These are phyloP conservation scores for Nemania sp. DNA, from an alignment of 2,329 filamentous ascomycete species.

Conservation along the genomic window DNA sequence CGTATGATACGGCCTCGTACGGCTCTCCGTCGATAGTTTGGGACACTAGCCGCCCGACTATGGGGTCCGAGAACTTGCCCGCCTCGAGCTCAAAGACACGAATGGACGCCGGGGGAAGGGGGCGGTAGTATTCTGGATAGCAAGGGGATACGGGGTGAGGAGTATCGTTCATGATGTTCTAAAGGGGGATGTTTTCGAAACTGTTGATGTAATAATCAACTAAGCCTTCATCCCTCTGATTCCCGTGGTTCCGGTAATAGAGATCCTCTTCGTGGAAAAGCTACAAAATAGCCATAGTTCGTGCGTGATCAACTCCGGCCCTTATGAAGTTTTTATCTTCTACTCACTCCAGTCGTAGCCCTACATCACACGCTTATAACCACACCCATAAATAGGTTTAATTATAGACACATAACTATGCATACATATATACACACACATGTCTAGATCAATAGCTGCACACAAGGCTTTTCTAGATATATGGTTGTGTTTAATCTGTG, in stretches of 20 bases:
- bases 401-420: too few species aligned
- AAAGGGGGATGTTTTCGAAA: not conserved
- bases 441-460: not conserved
- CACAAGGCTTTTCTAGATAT: not conserved
- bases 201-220: slow-evolving; percentile 11
- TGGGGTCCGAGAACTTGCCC: slow-evolving; percentile 25
- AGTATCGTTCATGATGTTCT: slow-evolving; percentile 5
- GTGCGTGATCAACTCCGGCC: not conserved
- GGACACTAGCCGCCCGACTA: slow-evolving; percentile 21
- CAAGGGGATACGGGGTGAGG: not conserved
- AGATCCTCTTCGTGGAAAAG: not conserved
- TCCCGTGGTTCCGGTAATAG: not conserved
- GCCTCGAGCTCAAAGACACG: slow-evolving; percentile 25
- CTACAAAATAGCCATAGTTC: slow-evolving; percentile 1
- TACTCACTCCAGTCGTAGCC: not conserved
- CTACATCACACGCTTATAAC: not conserved
- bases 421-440: not conserved
- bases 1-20: slow-evolving; percentile 27
- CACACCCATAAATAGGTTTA: not conserved
- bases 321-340: not conserved
- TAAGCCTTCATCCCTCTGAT: not conserved
- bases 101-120: slow-evolving; percentile 16
- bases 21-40: slow-evolving; percentile 25
- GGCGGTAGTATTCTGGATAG: slow-evolving; percentile 15
- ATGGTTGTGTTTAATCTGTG: too few species aligned